Evolutionary conservation across 169 alveolate species (phyloP).

Genomic region (Eimeria nieschulzi): DNA sequence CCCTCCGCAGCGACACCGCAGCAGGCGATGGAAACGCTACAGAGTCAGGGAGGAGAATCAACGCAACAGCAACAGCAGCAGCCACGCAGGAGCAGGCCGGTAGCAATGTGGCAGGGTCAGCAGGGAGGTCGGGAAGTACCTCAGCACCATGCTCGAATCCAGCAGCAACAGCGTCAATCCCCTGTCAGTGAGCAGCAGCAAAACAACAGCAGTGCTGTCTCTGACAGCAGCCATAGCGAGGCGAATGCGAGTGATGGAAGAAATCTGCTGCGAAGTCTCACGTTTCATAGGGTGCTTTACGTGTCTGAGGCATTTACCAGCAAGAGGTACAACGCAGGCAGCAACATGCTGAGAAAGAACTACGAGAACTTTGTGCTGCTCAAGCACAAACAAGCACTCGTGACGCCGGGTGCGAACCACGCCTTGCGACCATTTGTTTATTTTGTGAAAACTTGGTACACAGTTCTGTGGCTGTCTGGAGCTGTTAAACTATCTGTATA

Average conservation of each 20-base stretch:
- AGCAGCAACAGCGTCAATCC: conserved; percentile 7
- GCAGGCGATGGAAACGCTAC: too few species aligned
- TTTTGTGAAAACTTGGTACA: too few species aligned
- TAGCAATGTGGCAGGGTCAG: too few species aligned
- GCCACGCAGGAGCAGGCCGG: neutral
- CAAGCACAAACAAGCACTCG: conserved; percentile 31
- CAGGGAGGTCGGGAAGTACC: too few species aligned
- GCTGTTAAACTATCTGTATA: neutral
- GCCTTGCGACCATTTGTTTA: too few species aligned
- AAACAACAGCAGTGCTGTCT: neutral
- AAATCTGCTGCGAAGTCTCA: neutral
- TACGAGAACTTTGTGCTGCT: conserved; percentile 57
- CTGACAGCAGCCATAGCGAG: neutral
- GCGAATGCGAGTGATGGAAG: neutral
- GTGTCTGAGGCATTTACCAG: conserved; percentile 39
- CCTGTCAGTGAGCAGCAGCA: neutral
- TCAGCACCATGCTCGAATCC: neutral
- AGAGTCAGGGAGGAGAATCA: too few species aligned
- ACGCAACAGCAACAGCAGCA: neutral
- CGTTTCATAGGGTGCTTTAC: conserved; percentile 34
- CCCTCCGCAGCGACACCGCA: too few species aligned
- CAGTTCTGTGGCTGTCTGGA: neutral
- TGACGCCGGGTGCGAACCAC: conserved; percentile 35
- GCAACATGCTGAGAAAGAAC: conserved; percentile 57
- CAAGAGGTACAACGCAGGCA: conserved; percentile 35